These are phyloP conservation scores for Kodamaea plutei DNA, from an alignment of 1,139 yeast species.

Conservation along the genomic window DNA sequence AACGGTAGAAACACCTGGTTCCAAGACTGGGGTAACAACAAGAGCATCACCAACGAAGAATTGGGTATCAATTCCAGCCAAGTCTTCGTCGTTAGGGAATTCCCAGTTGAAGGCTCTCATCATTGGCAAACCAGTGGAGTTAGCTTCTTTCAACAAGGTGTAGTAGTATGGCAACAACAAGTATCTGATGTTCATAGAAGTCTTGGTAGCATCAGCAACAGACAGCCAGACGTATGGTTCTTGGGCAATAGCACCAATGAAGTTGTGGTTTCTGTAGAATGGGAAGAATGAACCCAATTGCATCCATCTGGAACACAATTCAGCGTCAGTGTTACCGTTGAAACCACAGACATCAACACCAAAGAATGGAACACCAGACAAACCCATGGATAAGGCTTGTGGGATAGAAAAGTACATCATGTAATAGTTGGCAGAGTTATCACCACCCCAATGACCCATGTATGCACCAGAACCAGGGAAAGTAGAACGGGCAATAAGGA, in stretches of 20 bases:
- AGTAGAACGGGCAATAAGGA: conserved; percentile 19
- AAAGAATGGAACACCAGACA: conserved; percentile 21
- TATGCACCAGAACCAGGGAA: conserved; percentile 19
- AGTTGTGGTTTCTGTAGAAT: conserved; percentile 22
- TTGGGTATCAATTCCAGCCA: conserved; percentile 18
- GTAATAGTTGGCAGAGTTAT: conserved; percentile 18
- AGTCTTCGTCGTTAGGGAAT: conserved; percentile 17
- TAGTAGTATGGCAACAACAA: conserved; percentile 21
- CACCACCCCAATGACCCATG: conserved; percentile 25
- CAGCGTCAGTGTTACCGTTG: conserved; percentile 20
- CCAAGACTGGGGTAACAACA: conserved; percentile 21
- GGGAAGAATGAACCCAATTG: conserved; percentile 24
- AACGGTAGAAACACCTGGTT: conserved; percentile 20
- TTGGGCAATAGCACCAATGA: conserved; percentile 19
- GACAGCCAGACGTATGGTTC: conserved; percentile 22
- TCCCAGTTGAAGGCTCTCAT: conserved; percentile 20
- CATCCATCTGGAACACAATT: conserved; percentile 25
- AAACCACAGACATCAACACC: conserved; percentile 25
- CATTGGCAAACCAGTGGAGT: conserved; percentile 19
- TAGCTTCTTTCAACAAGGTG: conserved; percentile 19
- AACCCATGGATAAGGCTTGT: conserved; percentile 20
- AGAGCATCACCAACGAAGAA: conserved; percentile 23
- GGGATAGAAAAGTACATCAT: conserved; percentile 21
- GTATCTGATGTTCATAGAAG: conserved; percentile 19
- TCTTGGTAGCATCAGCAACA: conserved; percentile 18